Conservation (phyloP, 2,329 filamentous ascomycete genomes). For the Didymosphaeria variabile region DNA sequence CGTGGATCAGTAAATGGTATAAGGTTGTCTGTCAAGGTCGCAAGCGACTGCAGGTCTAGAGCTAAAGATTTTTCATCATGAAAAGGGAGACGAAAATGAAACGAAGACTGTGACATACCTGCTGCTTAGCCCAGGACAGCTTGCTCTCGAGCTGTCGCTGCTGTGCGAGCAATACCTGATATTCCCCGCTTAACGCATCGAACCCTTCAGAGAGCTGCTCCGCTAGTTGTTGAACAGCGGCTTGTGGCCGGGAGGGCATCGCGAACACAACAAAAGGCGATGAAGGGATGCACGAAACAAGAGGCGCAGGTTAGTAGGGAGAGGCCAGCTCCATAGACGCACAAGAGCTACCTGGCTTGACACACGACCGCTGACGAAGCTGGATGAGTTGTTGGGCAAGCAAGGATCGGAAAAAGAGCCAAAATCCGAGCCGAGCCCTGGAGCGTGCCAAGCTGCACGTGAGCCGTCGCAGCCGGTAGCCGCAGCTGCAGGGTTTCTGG, state of each 20-base stretch:
- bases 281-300: slow-evolving; percentile 6
- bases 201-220: slow-evolving; percentile 58
- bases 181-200: slow-evolving; percentile 57
- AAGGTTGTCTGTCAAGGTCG: slow-evolving; percentile 56
- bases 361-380: slow-evolving; percentile 8
- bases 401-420: slow-evolving; percentile 4
- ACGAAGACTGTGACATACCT: slow-evolving; percentile 49
- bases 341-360: slow-evolving; percentile 7
- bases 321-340: slow-evolving; percentile 14
- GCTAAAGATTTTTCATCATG: slow-evolving; percentile 59
- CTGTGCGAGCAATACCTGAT: slow-evolving; percentile 55
- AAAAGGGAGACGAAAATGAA: slow-evolving; percentile 18
- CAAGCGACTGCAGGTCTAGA: slow-evolving; percentile 62
- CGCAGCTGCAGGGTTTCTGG: slow-evolving; percentile 17
- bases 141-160: slow-evolving; percentile 58
- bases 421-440: neutral
- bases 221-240: slow-evolving; percentile 43
- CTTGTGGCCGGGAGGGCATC: slow-evolving; percentile 40
- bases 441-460: slow-evolving; percentile 3
- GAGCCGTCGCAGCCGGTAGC: neutral
- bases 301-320: slow-evolving; percentile 5
- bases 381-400: slow-evolving; percentile 7
- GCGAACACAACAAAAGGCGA: slow-evolving; percentile 5
- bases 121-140: slow-evolving; percentile 58
- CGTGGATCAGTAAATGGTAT: slow-evolving; percentile 53